Evolutionary conservation across 257 asterid genomes (phyloP), one percentile per base, ranked within the genome.

Genomic region (Ballota nigra): DNA sequence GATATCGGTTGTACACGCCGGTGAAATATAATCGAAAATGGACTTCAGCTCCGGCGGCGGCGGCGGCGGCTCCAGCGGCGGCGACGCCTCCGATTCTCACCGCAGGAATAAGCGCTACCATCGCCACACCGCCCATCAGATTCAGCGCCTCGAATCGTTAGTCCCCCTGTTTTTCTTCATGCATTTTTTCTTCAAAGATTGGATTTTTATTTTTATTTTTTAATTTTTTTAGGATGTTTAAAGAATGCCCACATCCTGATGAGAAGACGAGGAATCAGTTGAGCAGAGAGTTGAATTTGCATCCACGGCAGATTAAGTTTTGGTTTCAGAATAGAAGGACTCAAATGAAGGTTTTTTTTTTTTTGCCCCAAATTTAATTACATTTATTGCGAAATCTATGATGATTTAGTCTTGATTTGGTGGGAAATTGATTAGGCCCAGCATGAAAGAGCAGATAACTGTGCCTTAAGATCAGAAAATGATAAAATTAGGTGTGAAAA

Each of bases 291-390:
- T 77, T 95, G 69, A 85, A 81, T 43, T 81, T 95, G 78, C 91
- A 88, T 73, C 97, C 99, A 9, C 76, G 96, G 6, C 99, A 95
- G 81, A 90, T 95, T 79, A 95, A 95, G 77, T 95, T 95, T 75
- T 95, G 99, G 99, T 95, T 95, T 74, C 99, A 95, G 66, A 95
- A 95, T 60, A 78, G 98, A 8, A 89, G 99, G 78, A 95, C 99
- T 52, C 99, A 95, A 58, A 88, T 89, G 94, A 95, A 95, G 99
- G 99, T 45, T 24, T 10, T 33, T 26, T 0, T 23, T 10, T 28
- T 16, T 0, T 18, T 61, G 3, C 40, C 1, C 31, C 5, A 2
- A 33, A 18, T 28, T 51, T 23, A 64, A 2, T 26, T 16, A 24
- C 20, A 9, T 3, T 19, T 63, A 11, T 20, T 29, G 6, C n/a